phyloP scores from a whole-genome alignment of 2,329 filamentous ascomycete genomes.

The Dichotomopilus funicola region DNA sequence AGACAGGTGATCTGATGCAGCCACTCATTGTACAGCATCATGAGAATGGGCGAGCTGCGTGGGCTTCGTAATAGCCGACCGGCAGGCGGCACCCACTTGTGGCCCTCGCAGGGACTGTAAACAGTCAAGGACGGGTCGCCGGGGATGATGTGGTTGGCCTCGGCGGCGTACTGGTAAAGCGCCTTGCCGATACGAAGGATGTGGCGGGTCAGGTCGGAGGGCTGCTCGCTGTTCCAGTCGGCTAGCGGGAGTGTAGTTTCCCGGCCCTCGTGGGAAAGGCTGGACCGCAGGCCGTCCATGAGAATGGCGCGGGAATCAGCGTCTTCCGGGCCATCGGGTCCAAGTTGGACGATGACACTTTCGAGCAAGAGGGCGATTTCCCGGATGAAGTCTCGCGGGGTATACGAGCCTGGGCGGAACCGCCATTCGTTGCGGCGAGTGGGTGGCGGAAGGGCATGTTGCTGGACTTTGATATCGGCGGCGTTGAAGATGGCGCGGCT shows the following conservation, averaged over 20 bases:
- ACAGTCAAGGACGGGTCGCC: neutral
- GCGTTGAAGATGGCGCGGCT: neutral
- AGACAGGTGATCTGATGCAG: neutral
- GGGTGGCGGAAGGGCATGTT: neutral
- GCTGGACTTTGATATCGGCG: neutral
- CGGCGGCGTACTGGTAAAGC: neutral
- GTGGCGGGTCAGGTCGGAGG: neutral
- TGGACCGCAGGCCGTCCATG: neutral
- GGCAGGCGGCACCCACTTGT: neutral
- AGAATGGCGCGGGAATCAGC: neutral
- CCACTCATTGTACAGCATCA: neutral
- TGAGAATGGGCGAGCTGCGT: neutral
- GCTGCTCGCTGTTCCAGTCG: neutral
- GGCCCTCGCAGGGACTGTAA: conserved; percentile 1
- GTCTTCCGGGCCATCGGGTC: neutral
- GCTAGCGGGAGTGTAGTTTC: neutral
- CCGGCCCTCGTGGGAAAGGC: neutral
- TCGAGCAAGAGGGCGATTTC: neutral
- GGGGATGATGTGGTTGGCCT: neutral
- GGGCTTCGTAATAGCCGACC: neutral
- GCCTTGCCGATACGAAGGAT: neutral
- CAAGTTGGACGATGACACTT: neutral
- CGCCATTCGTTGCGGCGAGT: neutral
- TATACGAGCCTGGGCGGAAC: neutral
- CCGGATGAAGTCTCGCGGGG: neutral